phyloP scores from a whole-genome alignment of 2,329 filamentous ascomycete species.

The Thelonectria blattea region DNA sequence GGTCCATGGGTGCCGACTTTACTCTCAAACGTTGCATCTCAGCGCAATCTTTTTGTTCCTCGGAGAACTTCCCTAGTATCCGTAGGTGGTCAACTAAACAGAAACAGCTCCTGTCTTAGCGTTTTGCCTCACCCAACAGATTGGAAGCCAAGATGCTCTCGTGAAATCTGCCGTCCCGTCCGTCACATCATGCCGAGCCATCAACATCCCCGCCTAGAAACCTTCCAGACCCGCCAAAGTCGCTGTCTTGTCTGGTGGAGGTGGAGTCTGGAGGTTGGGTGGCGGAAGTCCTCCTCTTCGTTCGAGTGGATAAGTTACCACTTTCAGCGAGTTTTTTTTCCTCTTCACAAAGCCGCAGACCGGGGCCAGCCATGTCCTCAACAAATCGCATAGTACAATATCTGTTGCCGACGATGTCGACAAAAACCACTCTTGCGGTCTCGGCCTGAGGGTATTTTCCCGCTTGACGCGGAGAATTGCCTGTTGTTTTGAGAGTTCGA shows the following conservation, averaged over 20 bases:
- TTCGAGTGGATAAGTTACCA: not conserved
- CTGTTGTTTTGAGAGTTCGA: not conserved
- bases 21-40: not conserved
- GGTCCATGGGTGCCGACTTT: not conserved
- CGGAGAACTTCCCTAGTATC: not conserved
- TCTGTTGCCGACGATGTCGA: not conserved
- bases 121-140: conserved; percentile 5
- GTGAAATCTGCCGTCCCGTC: conserved; percentile 12
- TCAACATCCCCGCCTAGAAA: conserved; percentile 5
- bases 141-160: conserved; percentile 1
- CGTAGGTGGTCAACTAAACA: conserved; percentile 14
- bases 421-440: conserved; percentile 7
- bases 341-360: not conserved
- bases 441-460: conserved; percentile 8
- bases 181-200: conserved; percentile 11
- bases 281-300: conserved; percentile 9
- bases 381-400: not conserved
- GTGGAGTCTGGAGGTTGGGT: conserved; percentile 4
- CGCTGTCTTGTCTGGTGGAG: conserved; percentile 9
- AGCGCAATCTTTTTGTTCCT: not conserved
- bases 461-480: conserved; percentile 9
- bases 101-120: not conserved
- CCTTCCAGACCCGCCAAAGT: conserved; percentile 20
- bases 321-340: not conserved
- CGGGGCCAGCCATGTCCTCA: conserved; percentile 3